Evolutionary conservation across 805 yeast genomes (phyloP).

Genomic region (Candida pini): DNA sequence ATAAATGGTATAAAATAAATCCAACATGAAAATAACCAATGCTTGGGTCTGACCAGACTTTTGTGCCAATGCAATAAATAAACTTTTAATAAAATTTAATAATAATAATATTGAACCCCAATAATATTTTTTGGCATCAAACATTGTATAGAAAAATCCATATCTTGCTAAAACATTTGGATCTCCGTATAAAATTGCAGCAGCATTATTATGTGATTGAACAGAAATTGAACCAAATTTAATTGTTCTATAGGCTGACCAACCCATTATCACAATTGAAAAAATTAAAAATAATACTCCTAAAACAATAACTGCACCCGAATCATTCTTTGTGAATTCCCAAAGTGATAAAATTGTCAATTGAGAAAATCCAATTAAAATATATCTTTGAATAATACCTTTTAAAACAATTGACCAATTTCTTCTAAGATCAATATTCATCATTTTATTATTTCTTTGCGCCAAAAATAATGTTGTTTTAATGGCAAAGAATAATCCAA

Average conservation of each 20-base stretch:
- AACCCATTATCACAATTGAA: conserved; percentile 53
- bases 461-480: conserved; percentile 45
- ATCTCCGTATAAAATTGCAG: conserved; percentile 82
- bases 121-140: conserved; percentile 75
- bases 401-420: conserved; percentile 60
- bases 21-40: conserved; percentile 68
- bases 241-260: conserved; percentile 62
- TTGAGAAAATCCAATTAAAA: conserved; percentile 83
- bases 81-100: conserved; percentile 60
- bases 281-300: conserved; percentile 67
- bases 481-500: conserved; percentile 50
- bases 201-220: conserved; percentile 65
- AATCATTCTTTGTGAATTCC: conserved; percentile 79
- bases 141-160: conserved; percentile 89
- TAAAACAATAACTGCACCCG: conserved; percentile 82
- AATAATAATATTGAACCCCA: conserved; percentile 63
- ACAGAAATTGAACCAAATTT: conserved; percentile 60
- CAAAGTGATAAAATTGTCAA: conserved; percentile 72
- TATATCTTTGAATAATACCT: conserved; percentile 74
- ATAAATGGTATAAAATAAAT: conserved; percentile 60
- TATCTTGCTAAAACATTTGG: conserved; percentile 64
- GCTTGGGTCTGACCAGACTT: conserved; percentile 78
- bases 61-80: conserved; percentile 77
- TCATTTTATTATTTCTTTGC: conserved; percentile 12
- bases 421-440: conserved; percentile 4